Evolutionary conservation across 768 basidiomycete species (phyloP), one percentile per base, ranked within the genome.

Genomic region (Asterophora parasitica): DNA sequence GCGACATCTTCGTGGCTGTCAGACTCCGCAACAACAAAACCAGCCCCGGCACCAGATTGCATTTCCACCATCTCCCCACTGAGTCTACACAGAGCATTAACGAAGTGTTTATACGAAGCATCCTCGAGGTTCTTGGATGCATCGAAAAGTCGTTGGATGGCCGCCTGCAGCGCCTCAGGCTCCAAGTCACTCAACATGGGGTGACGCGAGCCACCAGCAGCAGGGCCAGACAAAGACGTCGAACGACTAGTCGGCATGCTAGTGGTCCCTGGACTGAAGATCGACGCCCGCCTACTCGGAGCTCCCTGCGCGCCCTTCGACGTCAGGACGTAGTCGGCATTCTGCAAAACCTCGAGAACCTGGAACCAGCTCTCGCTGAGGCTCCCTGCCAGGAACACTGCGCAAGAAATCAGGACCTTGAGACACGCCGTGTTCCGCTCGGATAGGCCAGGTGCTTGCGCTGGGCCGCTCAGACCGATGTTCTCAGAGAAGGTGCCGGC

Each of bases 1-100:
- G 63, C 52, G 26, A 63, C 43, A 48, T 75, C 76, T 16, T 76
- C 76, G 39, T 67, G 56, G 38, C 70, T 70, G 27, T 73, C 75
- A 26, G 53, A 48, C 38, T 65, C 69, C 34, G 58, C 48, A 17
- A 70, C 53, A 30, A 63, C 57, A n/a, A n/a, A n/a, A 44, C 58
- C 19, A 51, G 60, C 60, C 45, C 59, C 60, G 15, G 63, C 68
- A 40, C 73, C 76, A 3, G 78, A 79, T 65, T 91, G 85, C 82
- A 96, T 85, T 31, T 86, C 85, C 15, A 97, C 81, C 93, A 98
- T 97, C 65, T 93, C 92, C 8, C 81, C 75, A 59, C 92, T 95
- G 19, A 98, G 69, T 58, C 79, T 83, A 63, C 92, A 94, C 42
- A 97, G 65, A 2, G 94, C 88, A 44, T 72, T 67, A 26, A 76